Percentiles rank a stretch among this genome's conserved stretches.
Conservation (phyloP, 2,329 filamentous ascomycete genomes). For the Scytalidium sp. region DNA sequence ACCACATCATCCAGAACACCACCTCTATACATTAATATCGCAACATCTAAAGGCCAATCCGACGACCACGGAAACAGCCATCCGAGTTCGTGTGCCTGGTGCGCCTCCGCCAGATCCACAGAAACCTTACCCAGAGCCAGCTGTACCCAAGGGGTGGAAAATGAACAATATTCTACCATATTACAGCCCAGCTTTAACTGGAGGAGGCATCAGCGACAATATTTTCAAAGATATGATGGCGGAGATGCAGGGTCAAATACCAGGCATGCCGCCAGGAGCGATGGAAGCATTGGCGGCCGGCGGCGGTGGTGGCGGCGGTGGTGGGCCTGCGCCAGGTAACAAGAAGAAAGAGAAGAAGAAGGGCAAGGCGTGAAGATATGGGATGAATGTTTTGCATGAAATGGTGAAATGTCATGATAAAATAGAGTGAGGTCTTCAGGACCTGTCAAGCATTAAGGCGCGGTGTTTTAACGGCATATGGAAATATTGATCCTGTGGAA, state of each 20-base stretch:
- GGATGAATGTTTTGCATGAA: neutral
- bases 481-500: too few relatives aligned
- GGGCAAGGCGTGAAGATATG: constrained; percentile 17
- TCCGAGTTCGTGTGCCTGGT: constrained; percentile 71
- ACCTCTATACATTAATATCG: constrained; percentile 80
- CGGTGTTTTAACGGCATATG: too few relatives aligned
- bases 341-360: constrained; percentile 50
- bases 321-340: constrained; percentile 29
- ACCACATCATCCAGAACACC: constrained; percentile 59
- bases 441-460: too few relatives aligned
- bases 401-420: too few relatives aligned
- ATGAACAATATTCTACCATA: constrained; percentile 80
- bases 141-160: constrained; percentile 87
- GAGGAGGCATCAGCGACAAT: constrained; percentile 91
- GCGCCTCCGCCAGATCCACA: constrained; percentile 58
- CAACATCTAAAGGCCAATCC: constrained; percentile 75
- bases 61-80: constrained; percentile 67
- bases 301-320: constrained; percentile 18
- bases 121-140: constrained; percentile 68
- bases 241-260: constrained; percentile 64
- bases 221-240: constrained; percentile 96
- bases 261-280: constrained; percentile 35
- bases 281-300: constrained; percentile 52
- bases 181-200: constrained; percentile 84
- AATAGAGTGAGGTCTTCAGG: too few relatives aligned